Evolutionary conservation across 2,329 filamentous ascomycete species (phyloP), one percentile per base, ranked within the genome.

Genomic region (Trichoderma citrinoviride): DNA sequence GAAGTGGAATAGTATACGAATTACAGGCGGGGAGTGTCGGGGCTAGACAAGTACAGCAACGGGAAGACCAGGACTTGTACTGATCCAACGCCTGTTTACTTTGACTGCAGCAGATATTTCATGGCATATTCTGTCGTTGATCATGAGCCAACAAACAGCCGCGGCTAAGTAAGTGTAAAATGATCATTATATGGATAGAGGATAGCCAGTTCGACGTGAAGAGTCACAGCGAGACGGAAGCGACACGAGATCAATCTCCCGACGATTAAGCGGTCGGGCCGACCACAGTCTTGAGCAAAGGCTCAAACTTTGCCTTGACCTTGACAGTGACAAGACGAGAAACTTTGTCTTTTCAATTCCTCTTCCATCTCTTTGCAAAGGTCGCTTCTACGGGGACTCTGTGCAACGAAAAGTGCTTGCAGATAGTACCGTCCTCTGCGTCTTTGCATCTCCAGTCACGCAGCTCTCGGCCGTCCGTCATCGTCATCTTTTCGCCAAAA

Each of bases 241-340:
- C n/a, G 23, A 27, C 27, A 21, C 4, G 17, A n/a, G 2, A 2
- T 1, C 1, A 21, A 17, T 50, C 14, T 21, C 49, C 61, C 61
- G 61, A 47, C 8, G 7, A 58, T 64, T 64, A 64, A 58, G 40
- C 61, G 52, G 53, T 27, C 61, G 61, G 50, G n/a, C 52, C 61
- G 61, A 50, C 61, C 58, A 64, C 3, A 46, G 21, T 41, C 25
- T 54, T n/a, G n/a, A 54, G 23, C 29, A 55, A 56, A 17, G 57
- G 15, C 29, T 57, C 44, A 44, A 58, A 29, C 44, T 64, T 57
- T 61, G 47, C 58, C 58, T 41, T 41, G 21, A n/a, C 19, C 33
- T n/a, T 29, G 29, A 41, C 33, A 37, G 33, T 37, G 29, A 33
- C 29, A 8, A 8, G 29, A 33, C 29, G 44, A 50, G 17, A 4